Evolutionary conservation across 169 alveolate genomes (phyloP).

Genomic region (Eimeria praecox): DNA sequence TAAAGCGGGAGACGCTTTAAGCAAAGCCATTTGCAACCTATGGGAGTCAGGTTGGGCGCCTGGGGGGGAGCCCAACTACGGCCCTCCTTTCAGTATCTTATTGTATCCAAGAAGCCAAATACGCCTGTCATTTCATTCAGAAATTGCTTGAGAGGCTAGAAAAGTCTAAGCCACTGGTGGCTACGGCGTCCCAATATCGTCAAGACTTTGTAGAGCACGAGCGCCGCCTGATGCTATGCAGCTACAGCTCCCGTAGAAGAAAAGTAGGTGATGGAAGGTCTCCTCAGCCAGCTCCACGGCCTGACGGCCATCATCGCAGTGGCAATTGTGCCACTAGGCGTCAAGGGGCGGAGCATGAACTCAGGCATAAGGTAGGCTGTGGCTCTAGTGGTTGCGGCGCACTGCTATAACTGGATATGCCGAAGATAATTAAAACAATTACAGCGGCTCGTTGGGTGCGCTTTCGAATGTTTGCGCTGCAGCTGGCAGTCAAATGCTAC

Average conservation of each 20-base stretch:
- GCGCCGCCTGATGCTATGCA: conserved; percentile 75
- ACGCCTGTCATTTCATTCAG: not conserved
- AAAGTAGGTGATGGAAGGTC: not conserved
- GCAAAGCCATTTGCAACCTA: not conserved
- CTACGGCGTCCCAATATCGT: conserved; percentile 31
- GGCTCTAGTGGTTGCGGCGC: not conserved
- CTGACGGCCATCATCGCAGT: not conserved
- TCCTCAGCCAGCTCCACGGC: not conserved
- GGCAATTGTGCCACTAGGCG: conserved; percentile 7
- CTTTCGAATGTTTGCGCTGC: not conserved
- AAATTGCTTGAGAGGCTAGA: conserved; percentile 51
- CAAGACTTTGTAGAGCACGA: conserved; percentile 67
- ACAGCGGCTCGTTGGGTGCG: not conserved
- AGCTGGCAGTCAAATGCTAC: conserved; percentile 64
- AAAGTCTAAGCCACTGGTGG: conserved; percentile 60
- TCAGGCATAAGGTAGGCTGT: conserved; percentile 40
- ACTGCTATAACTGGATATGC: not conserved
- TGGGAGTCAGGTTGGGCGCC: not conserved
- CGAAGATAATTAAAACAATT: not conserved
- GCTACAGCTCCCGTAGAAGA: conserved; percentile 64
- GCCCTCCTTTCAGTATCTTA: not conserved
- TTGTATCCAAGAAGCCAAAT: not conserved
- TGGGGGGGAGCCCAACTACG: not conserved
- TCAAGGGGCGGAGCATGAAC: not conserved
- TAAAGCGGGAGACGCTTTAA: not conserved